phyloP scores from a whole-genome alignment of 495 filamentous ascomycete genomes.

The Bacidia rubella region DNA sequence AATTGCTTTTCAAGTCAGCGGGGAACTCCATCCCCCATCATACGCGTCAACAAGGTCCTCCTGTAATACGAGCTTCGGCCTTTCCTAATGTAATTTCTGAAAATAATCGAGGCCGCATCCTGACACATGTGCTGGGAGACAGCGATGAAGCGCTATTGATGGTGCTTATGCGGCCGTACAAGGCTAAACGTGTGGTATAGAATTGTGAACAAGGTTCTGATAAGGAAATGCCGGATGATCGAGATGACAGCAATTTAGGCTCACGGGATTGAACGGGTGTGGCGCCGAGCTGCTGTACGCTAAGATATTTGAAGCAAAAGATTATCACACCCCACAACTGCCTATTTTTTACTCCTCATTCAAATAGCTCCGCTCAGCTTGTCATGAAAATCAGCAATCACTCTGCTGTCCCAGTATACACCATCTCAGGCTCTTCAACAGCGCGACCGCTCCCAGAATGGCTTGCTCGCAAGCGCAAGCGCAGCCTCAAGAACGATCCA shows the following conservation, averaged over 20 bases:
- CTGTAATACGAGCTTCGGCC: background rate
- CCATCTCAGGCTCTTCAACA: slow-evolving; percentile 83
- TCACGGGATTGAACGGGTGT: too few relatives aligned
- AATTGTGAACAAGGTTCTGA: background rate
- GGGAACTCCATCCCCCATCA: slow-evolving; percentile 15
- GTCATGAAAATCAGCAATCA: slow-evolving; percentile 80
- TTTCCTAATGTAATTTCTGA: background rate
- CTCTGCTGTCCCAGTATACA: slow-evolving; percentile 86
- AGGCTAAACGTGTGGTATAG: background rate
- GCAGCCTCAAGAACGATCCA: slow-evolving; percentile 83
- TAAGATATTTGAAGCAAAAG: too few relatives aligned
- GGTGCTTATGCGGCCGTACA: background rate
- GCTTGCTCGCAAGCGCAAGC: slow-evolving; percentile 79
- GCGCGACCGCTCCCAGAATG: slow-evolving; percentile 89
- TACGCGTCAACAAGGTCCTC: background rate
- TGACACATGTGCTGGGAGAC: background rate
- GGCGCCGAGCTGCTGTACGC: too few relatives aligned
- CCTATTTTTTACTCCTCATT: too few relatives aligned
- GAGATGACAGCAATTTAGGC: background rate
- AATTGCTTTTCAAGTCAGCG: slow-evolving; percentile 16
- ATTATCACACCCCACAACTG: too few relatives aligned
- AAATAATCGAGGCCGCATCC: background rate
- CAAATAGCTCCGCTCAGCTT: too few relatives aligned
- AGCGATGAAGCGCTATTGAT: background rate
- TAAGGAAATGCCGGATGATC: background rate